Base-by-base conservation (phyloP, 306 rosid genomes). In the Astragalus membranaceus region DNA sequence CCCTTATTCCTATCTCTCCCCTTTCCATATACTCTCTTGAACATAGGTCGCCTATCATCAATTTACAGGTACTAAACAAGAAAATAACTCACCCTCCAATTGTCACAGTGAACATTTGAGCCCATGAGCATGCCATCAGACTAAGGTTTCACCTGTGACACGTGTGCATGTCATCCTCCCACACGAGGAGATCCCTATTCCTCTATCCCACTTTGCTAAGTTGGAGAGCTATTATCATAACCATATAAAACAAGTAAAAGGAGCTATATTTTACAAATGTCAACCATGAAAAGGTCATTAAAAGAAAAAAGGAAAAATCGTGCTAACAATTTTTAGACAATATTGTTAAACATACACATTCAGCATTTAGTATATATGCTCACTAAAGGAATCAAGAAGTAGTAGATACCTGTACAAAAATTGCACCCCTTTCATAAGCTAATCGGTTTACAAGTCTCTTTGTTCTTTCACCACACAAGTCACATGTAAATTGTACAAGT, bases 401-500 rank as follows among this genome's bases (percentile, higher is more conserved):
- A 64, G 41, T 43, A 17, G 10, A 43, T 85, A 89, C 99, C 95
- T 91, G 97, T 4, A 95, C 88, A 74, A 87, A 91, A 76, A 86
- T 33, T 10, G 83, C 81, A 57, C 95, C 97, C 67, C 88, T 77
- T 80, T 95, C 97, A 70, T 89, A 89, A 15, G 97, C 96, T 75
- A 91, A 70, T 30, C 88, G 95, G 78, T 86, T 88, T 7, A 89
- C 77, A 7, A 95, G 88, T 78, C 88, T 83, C 78, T 84, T n/a
- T 30, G 97, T 90, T 80, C 90, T 94, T 76, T 85, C 95, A 73
- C 87, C 85, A 43, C 99, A 90, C 49, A 47, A 80, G 67, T 83
- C 23, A 77, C 97, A 91, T 13, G 97, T 87, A 82, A 90, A 91
- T 56, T 87, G 82, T 63, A 94, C 92, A 44, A 83, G 88, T 84